Base-by-base conservation (phyloP, 129 eudicot genomes). In the Lactuca saligna region DNA sequence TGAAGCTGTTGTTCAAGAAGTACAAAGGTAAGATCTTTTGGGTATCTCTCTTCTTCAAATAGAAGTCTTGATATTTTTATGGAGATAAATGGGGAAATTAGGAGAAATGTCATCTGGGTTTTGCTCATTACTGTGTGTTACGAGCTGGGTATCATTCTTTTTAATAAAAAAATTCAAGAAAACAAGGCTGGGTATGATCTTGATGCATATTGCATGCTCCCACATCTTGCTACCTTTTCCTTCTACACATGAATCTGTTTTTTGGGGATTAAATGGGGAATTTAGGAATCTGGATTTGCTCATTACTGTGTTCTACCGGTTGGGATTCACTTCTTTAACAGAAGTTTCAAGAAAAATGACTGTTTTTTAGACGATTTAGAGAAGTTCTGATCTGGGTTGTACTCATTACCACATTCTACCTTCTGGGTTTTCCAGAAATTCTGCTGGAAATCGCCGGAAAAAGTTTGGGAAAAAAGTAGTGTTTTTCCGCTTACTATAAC, bases 1-100 rank as follows among this genome's bases (percentile, higher is more conserved):
- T 69, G 98, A 92, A 74, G 76, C 81, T 76, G 95, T 92, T 35
- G 96, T 77, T 77, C 91, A 78, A 82, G 79, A 92, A 70, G 86
- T 89, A 3, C 87, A 82, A 62, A 89, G 96, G 98, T 92, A 75
- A 56, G 31, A 58, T 20, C 25, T 57, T 71, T 61, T 42, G 62
- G 57, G 51, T 17, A 62, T n/a, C 32, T 54, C 29, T 17, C 33
- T 12, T 14, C 13, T 58, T 49, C 50, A 44, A 44, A 3, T 16
- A 42, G 34, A 31, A 64, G 39, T 57, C 53, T 41, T 44, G 64
- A 7, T 70, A 2, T 33, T 58, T 37, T 44, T 29, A 4, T 7
- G 32, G 31, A 50, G 50, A 13, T 34, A 48, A 6, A 4, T 2
- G 15, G 14, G 54, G 4, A 57, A 57, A 44, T 58, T 35, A 25